Evolutionary conservation across 2,329 filamentous ascomycete species (phyloP).

Genomic region (Neonectria ditissima): DNA sequence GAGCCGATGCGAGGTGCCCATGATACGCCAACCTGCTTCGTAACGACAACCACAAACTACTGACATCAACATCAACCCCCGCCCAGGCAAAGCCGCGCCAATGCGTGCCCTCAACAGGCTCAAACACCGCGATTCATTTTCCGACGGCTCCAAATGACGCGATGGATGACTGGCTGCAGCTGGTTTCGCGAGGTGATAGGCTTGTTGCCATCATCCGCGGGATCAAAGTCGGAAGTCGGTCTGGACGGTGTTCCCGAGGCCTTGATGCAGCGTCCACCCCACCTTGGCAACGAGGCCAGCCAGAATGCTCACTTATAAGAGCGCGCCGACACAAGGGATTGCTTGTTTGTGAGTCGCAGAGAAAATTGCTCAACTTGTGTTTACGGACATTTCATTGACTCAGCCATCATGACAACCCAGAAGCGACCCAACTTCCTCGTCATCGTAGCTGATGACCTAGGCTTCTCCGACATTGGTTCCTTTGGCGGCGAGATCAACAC

Average conservation of each 20-base stretch:
- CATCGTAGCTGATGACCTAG: constrained; percentile 48
- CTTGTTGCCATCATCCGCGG: background rate
- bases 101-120: constrained; percentile 6
- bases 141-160: constrained; percentile 9
- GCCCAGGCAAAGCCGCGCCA: constrained; percentile 24
- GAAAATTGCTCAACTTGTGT: background rate
- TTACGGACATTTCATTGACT: background rate
- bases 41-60: constrained; percentile 1
- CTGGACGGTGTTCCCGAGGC: constrained; percentile 25
- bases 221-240: constrained; percentile 24
- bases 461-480: constrained; percentile 69
- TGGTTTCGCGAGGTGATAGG: constrained; percentile 19
- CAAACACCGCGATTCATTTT: background rate
- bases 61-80: background rate
- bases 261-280: constrained; percentile 8
- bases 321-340: background rate
- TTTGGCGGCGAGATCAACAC: constrained; percentile 72
- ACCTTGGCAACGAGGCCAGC: constrained; percentile 4
- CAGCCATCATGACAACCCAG: constrained; percentile 47
- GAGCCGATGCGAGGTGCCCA: constrained; percentile 18
- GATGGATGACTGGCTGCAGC: constrained; percentile 1
- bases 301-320: constrained; percentile 15
- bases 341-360: background rate
- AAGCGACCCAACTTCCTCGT: constrained; percentile 33
- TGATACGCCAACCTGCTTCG: background rate